A percentile compares a stretch with the other conserved stretches of the same genome.
These are phyloP conservation scores for Chaetomium globosum DNA, from an alignment of 2,329 filamentous ascomycete genomes.

Conservation along the genomic window DNA sequence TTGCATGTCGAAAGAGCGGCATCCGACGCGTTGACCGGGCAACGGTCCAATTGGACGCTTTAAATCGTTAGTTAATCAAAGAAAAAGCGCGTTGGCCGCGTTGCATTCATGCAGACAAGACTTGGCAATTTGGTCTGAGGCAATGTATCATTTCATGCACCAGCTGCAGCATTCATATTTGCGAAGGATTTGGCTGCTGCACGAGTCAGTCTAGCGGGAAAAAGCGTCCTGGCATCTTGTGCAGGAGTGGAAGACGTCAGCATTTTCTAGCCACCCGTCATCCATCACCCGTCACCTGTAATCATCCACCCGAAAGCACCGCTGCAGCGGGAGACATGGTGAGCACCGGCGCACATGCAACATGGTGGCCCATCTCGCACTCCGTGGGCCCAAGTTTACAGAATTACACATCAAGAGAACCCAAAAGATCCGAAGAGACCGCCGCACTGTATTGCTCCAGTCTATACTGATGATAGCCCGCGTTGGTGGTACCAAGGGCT, in stretches of 20 bases:
- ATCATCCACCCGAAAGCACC: not conserved
- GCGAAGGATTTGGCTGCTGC: not conserved
- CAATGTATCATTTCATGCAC: not conserved
- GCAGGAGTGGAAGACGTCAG: not conserved
- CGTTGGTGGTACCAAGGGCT: constrained; percentile 23
- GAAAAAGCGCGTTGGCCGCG: constrained; percentile 6
- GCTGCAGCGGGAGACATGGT: not conserved
- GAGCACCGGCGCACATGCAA: not conserved
- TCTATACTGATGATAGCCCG: constrained; percentile 27
- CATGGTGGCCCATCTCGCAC: not conserved
- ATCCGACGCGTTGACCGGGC: constrained; percentile 14
- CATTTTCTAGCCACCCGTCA: not conserved
- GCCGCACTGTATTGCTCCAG: constrained; percentile 29
- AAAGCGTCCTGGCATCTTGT: not conserved
- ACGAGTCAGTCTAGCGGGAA: not conserved
- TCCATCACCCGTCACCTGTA: too few relatives aligned
- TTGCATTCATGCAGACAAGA: not conserved
- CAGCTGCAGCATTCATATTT: too few relatives aligned
- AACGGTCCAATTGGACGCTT: constrained; percentile 13
- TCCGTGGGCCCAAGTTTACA: not conserved
- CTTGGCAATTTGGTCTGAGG: not conserved
- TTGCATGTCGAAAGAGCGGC: not conserved
- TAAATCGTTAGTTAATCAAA: not conserved
- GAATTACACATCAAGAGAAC: not conserved
- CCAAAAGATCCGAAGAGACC: constrained; percentile 18